Evolutionary conservation across 2,329 filamentous ascomycete species (phyloP).

Genomic region (Cadophora sp.): DNA sequence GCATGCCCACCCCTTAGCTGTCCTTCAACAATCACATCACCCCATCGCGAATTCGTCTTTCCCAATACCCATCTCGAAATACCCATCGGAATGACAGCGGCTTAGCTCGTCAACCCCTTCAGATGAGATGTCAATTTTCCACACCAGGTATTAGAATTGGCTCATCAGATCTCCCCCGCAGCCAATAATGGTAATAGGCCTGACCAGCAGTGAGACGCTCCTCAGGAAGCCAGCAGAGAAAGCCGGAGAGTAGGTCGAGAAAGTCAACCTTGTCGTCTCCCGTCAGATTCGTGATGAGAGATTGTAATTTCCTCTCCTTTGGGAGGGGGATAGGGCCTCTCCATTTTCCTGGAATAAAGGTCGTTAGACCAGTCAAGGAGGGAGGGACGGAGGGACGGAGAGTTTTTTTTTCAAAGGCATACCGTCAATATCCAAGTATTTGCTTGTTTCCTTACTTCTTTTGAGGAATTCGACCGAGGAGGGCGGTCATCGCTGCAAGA

Average conservation of each 20-base stretch:
- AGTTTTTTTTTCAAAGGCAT: conserved; percentile 14
- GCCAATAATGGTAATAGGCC: conserved; percentile 29
- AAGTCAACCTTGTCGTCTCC: conserved; percentile 30
- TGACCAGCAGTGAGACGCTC: conserved; percentile 28
- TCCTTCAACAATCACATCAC: too few relatives aligned
- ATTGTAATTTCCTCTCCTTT: conserved; percentile 29
- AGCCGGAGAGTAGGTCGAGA: conserved; percentile 26
- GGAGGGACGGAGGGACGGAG: neutral
- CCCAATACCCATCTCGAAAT: too few relatives aligned
- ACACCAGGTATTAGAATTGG: neutral
- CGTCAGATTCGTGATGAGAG: conserved; percentile 26
- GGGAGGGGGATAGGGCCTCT: conserved; percentile 29
- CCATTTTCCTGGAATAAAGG: conserved; percentile 32
- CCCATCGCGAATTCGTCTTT: too few relatives aligned
- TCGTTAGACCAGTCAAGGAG: conserved; percentile 14
- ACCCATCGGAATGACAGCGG: too few relatives aligned
- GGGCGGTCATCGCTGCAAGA: conserved; percentile 32
- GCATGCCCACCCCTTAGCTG: too few relatives aligned
- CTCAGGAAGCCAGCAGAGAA: conserved; percentile 32
- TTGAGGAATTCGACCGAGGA: conserved; percentile 34
- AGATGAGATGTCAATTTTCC: neutral
- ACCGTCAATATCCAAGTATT: conserved; percentile 30
- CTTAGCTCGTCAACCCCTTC: neutral
- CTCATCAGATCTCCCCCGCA: conserved; percentile 18
- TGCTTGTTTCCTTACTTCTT: conserved; percentile 32